These are phyloP conservation scores for Daldinia sp. DNA, from an alignment of 2,329 filamentous ascomycete genomes.

Conservation along the genomic window DNA sequence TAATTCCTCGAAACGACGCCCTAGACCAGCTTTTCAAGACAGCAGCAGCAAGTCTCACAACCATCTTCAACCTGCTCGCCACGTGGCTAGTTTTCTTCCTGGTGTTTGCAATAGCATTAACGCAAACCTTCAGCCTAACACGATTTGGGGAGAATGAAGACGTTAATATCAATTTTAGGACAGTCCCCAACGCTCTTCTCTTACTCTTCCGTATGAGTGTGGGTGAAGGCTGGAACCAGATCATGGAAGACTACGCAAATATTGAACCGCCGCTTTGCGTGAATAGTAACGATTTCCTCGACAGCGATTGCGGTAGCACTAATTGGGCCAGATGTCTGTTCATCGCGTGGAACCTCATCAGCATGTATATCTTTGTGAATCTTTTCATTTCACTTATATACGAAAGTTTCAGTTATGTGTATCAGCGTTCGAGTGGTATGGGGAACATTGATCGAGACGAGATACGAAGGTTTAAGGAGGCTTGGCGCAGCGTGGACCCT, in stretches of 20 bases:
- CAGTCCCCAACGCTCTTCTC: conserved; percentile 91
- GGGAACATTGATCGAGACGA: conserved; percentile 91
- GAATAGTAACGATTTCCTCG: conserved; percentile 73
- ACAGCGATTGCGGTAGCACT: conserved; percentile 91
- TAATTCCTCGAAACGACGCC: conserved; percentile 96
- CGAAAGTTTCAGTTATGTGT: conserved; percentile 99
- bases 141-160: conserved; percentile 78
- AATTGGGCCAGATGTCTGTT: conserved; percentile 90
- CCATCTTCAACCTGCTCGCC: conserved; percentile 89
- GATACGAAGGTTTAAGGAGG: conserved; percentile 96
- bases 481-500: conserved; percentile 95
- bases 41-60: conserved; percentile 88
- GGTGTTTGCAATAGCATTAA: conserved; percentile 94
- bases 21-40: conserved; percentile 99
- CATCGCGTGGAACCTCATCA: conserved; percentile 97
- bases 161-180: conserved; percentile 89
- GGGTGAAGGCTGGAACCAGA: conserved; percentile 94
- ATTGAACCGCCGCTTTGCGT: conserved; percentile 85
- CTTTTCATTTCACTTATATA: conserved; percentile 98
- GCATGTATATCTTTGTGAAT: conserved; percentile 99
- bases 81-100: conserved; percentile 98
- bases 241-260: conserved; percentile 94
- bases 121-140: conserved; percentile 94
- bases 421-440: conserved; percentile 93
- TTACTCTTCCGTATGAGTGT: conserved; percentile 91